Evolutionary conservation across 768 basidiomycete species (phyloP), one percentile per base, ranked within the genome.

Genomic region (Mycena pura): DNA sequence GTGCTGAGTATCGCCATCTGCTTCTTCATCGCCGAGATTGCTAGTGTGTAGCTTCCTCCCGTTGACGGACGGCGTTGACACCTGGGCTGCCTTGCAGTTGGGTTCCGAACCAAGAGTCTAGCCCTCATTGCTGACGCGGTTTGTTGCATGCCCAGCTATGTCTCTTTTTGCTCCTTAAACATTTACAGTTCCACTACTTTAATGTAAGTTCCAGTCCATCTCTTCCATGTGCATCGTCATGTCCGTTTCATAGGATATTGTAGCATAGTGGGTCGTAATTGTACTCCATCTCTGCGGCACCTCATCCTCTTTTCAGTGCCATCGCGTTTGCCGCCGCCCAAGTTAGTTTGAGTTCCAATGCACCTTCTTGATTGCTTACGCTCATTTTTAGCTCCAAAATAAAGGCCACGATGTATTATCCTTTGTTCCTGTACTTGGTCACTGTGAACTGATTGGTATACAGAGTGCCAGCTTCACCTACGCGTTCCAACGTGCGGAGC

Each of bases 91-190:
- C 34, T 21, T 43, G 11, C 50, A 83, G 84, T 85, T 70, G 84
- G 84, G 11, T 83, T 86, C 68, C 79, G 77, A 43, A 86, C 84
- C 0, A 82, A 78, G 67, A 83, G 83, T 73, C 69, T 85, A 15
- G 84, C 84, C 31, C 73, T 86, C 49, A 82, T 85, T 70, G 84
- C 83, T 59, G 84, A 86, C 71, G 84, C 84, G 34, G 83, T 84
- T 43, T 63, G 83, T 78, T 22, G 13, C 15, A 15, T 28, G 24
- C 5, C 21, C 44, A 51, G 41, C 39, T 21, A 15, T 44, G 53
- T 52, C 25, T 62, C 40, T 39, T 17, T 55, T 52, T 48, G 28
- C 38, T 29, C 49, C 60, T 59, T 43, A 47, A 22, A 64, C 57
- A 52, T 57, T 39, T 46, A 22, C 58, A 84, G 83, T 85, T 85